Base-by-base conservation (phyloP, 2,329 filamentous ascomycete species). In the Zymoseptoria pseudotritici region DNA sequence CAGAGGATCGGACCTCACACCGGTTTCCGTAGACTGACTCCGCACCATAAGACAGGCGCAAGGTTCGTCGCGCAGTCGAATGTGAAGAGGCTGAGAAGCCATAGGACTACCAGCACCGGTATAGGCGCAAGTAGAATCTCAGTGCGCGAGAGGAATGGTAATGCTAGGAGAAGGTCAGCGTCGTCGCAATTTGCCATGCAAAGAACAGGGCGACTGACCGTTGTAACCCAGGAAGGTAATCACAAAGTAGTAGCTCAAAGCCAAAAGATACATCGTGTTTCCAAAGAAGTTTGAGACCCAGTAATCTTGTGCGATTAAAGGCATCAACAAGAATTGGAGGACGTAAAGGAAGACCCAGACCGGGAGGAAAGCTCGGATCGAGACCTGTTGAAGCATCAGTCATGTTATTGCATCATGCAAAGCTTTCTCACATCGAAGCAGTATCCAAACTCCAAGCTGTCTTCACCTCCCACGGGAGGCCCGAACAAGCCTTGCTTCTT, bases 181-280 rank as follows among this genome's bases (percentile, higher is more conserved):
- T 10, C 36, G 8, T 19, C 9, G 54, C 19, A 9, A 20, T 29
- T 36, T 53, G 19, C 11, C 10, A 20, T 46, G 10, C 51, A n/a
- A 13, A 31, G 9, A 21, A 17, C n/a, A 10, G 4, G 17, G 57
- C n/a, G 49, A 66, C 70, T 52, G 71, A 79, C 78, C 78, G 67
- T 88, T 88, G 73, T 88, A 88, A 36, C 86, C 86, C 51, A 88
- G 75, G 71, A 88, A 88, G 8, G 83, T 86, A 67, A 88, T 86
- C 65, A 87, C 81, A 69, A 83, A 85, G 73, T 88, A 88, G 74
- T 88, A 88, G 26, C 80, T 80, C 56, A 86, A 74, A 0, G 85
- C 86, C 46, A 85, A 76, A n/a, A 88, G 78, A 67, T 88, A 88
- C 64, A 88, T 79, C 1, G 83, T 81, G 69, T 88, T 88, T 26